A percentile compares a stretch with the other conserved stretches of the same genome.
phyloP scores from a whole-genome alignment of 371 early-diverging fungal species.

The Actinomortierella wolfii region DNA sequence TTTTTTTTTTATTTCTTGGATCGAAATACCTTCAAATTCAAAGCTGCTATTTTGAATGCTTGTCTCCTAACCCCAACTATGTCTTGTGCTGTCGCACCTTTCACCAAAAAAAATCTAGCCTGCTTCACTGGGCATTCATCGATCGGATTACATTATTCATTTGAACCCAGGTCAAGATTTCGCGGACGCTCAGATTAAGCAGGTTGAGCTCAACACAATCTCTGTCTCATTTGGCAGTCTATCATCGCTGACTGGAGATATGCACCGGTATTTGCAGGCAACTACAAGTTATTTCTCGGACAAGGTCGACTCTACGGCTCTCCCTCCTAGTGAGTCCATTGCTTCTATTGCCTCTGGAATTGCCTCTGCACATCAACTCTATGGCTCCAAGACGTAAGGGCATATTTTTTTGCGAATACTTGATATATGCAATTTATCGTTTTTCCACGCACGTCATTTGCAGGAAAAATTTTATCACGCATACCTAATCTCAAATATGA shows the following conservation, averaged over 20 bases:
- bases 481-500: background rate
- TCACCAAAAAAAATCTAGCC: no score
- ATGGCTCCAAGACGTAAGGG: constrained; percentile 70
- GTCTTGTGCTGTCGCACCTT: no score
- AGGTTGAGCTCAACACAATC: constrained; percentile 98
- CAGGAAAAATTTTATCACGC: background rate
- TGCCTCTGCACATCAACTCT: constrained; percentile 81
- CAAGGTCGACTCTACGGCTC: constrained; percentile 52
- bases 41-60: no score
- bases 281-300: constrained; percentile 59
- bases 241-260: constrained; percentile 72
- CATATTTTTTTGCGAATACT: background rate
- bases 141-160: constrained; percentile 96
- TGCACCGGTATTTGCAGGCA: constrained; percentile 72
- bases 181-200: constrained; percentile 69
- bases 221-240: constrained; percentile 89
- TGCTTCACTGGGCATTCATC: constrained; percentile 82
- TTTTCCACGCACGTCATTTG: background rate
- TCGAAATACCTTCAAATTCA: background rate
- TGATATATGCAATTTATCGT: no score
- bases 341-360: constrained; percentile 77
- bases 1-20: background rate
- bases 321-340: constrained; percentile 78
- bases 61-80: no score
- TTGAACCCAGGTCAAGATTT: constrained; percentile 47